These are phyloP conservation scores for Nothophytophthora sp. DNA, from an alignment of 352 stramenopile species.

Conservation along the genomic window DNA sequence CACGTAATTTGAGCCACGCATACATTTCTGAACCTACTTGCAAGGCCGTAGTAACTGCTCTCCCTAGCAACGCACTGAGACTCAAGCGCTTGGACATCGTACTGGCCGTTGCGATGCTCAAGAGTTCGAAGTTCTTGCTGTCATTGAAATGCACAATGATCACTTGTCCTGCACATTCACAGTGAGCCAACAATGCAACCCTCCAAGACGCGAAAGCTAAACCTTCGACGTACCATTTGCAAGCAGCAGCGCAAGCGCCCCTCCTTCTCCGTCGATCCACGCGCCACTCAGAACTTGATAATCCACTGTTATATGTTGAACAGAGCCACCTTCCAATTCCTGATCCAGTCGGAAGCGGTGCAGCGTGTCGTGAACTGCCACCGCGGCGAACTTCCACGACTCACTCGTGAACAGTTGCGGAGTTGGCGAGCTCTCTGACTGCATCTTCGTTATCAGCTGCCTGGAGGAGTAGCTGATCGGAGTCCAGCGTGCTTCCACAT, in stretches of 20 bases:
- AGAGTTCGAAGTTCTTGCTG: conserved; percentile 2
- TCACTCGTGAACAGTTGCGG: conserved; percentile 11
- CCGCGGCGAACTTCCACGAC: conserved; percentile 11
- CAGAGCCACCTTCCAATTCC: conserved; percentile 4
- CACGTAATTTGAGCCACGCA: neutral
- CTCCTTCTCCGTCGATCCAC: conserved; percentile 15
- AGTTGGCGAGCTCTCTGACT: neutral
- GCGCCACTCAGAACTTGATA: conserved; percentile 9
- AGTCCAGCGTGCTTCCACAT: conserved; percentile 17
- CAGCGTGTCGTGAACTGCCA: conserved; percentile 4
- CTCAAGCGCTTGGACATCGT: conserved; percentile 22
- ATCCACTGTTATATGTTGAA: conserved; percentile 12
- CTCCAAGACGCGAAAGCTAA: neutral
- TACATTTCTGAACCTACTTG: conserved; percentile 4
- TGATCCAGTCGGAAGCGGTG: conserved; percentile 12
- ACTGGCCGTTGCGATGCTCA: conserved; percentile 12
- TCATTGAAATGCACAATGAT: conserved; percentile 6
- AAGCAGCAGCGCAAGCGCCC: conserved; percentile 30
- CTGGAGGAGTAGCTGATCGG: conserved; percentile 11
- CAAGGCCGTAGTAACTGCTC: conserved; percentile 8
- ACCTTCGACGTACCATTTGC: conserved; percentile 18
- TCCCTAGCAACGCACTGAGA: conserved; percentile 20
- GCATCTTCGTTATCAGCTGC: neutral
- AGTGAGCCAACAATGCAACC: neutral
- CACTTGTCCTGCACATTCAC: conserved; percentile 24